Evolutionary conservation across 805 yeast species (phyloP), one percentile per base, ranked within the genome.

Genomic region (Candida loeiensis): DNA sequence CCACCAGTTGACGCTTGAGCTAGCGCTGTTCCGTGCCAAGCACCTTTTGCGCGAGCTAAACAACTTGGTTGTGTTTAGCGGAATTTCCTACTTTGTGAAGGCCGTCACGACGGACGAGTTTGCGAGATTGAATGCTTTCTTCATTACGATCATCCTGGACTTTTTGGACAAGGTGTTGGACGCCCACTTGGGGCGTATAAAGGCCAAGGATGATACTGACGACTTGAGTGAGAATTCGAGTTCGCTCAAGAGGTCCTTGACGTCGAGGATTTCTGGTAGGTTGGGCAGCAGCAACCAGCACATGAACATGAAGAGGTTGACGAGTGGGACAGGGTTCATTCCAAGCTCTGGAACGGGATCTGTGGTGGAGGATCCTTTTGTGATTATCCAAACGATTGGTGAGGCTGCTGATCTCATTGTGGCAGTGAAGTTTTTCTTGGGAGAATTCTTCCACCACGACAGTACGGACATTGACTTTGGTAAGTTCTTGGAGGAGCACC

Each of bases 71-170:
- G 54, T 60, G 2, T 67, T 60, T 44, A 50, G 63, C 2, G 63
- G 70, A 2, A 47, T 68, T 11, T 57, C 67, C 4, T 60, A 46
- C 43, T 68, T 82, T 51, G 70, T 82, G 16, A 84, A 80, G 46
- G 78, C 77, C 36, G 64, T 77, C 3, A 76, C 84, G 2, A 58
- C 62, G 0, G 59, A 58, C 2, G 71, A 74, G 4, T 85, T 73
- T 55, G 44, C 54, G 6, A 63, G 61, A n/a, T 74, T 80, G 41
- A 64, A 63, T 18, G 68, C 68, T 9, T 69, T 60, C 44, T 59
- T 80, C 34, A 66, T 66, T 25, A 44, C 51, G 30, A 47, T 43
- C 14, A 45, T 61, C 22, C 51, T 60, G 39, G 55, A 45, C 4
- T 59, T 65, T 29, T 46, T 66, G 22, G 67, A 63, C 19, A 48